phyloP scores from a whole-genome alignment of 257 asterid species.

The Scutellaria barbata region DNA sequence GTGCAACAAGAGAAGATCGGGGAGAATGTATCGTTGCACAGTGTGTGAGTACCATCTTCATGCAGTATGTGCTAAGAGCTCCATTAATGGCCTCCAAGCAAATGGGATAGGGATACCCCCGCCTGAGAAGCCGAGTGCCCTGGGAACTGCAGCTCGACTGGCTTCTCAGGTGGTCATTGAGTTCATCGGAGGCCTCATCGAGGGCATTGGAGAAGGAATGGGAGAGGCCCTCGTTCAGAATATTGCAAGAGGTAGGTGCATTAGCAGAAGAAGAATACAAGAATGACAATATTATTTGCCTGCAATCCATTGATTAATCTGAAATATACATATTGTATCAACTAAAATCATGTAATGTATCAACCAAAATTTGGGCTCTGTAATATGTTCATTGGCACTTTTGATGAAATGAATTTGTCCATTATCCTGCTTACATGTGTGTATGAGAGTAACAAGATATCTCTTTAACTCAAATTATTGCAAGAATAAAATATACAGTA shows the following conservation, averaged over 20 bases:
- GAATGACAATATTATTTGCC: conserved; percentile 1
- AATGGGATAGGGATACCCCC: conserved; percentile 58
- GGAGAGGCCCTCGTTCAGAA: conserved; percentile 65
- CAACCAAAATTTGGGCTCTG: conserved; percentile 24
- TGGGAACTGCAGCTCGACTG: conserved; percentile 68
- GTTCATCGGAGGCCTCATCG: conserved; percentile 73
- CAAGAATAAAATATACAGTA: not conserved
- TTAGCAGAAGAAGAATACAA: conserved; percentile 34
- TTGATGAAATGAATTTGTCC: not conserved
- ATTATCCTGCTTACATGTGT: not conserved
- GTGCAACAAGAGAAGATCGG: conserved; percentile 65
- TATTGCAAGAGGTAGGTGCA: conserved; percentile 56
- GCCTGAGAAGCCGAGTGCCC: conserved; percentile 65
- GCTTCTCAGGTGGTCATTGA: conserved; percentile 78
- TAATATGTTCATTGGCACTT: not conserved
- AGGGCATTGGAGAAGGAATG: conserved; percentile 80
- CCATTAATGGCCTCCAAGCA: conserved; percentile 68
- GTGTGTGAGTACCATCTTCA: conserved; percentile 73
- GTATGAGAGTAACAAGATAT: not conserved
- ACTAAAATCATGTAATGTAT: not conserved
- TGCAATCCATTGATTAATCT: not conserved
- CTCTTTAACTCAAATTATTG: not conserved
- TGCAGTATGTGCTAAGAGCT: conserved; percentile 70
- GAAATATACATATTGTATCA: not conserved
- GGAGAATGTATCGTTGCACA: conserved; percentile 69